Evolutionary conservation across 768 basidiomycete genomes (phyloP).

Genomic region (Glaciozyma martinii): DNA sequence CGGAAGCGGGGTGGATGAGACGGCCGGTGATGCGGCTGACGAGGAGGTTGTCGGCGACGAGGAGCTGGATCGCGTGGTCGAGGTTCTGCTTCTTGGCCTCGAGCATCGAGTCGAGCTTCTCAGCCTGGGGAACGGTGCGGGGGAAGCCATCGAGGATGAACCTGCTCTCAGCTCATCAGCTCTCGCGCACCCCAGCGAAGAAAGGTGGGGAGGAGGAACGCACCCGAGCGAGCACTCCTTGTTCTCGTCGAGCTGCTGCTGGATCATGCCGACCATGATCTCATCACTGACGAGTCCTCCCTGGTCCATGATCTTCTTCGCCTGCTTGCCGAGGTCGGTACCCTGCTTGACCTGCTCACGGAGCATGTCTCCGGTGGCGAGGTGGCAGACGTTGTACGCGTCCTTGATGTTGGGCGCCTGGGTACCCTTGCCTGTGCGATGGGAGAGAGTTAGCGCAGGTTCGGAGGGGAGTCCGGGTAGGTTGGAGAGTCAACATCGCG

Average conservation of each 20-base stretch:
- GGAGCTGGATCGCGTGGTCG: slow-evolving; percentile 81
- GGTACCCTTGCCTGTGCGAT: slow-evolving; percentile 78
- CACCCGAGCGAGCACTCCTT: slow-evolving; percentile 89
- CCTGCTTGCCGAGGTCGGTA: slow-evolving; percentile 77
- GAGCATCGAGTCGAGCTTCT: slow-evolving; percentile 93
- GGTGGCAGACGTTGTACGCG: slow-evolving; percentile 91
- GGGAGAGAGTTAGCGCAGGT: not conserved
- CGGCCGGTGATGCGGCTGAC: slow-evolving; percentile 97
- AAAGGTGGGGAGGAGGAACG: slow-evolving; percentile 37
- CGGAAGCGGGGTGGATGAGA: slow-evolving; percentile 78
- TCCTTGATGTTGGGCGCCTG: slow-evolving; percentile 90
- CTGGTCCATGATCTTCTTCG: slow-evolving; percentile 95
- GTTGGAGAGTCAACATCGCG: not conserved
- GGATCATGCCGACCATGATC: slow-evolving; percentile 96
- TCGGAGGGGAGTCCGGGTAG: not conserved
- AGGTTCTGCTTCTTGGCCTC: slow-evolving; percentile 70
- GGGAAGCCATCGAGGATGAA: slow-evolving; percentile 99
- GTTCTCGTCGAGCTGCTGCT: slow-evolving; percentile 89
- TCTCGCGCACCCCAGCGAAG: too few relatives aligned
- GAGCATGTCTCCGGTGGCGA: slow-evolving; percentile 98
- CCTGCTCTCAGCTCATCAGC: slow-evolving; percentile 42
- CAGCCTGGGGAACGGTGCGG: slow-evolving; percentile 88
- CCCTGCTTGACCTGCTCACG: slow-evolving; percentile 82
- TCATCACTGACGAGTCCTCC: slow-evolving; percentile 94
- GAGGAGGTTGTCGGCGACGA: slow-evolving; percentile 87